Base-by-base conservation (phyloP, 495 filamentous ascomycete genomes). In the Rostrohypoxylon terebratum region DNA sequence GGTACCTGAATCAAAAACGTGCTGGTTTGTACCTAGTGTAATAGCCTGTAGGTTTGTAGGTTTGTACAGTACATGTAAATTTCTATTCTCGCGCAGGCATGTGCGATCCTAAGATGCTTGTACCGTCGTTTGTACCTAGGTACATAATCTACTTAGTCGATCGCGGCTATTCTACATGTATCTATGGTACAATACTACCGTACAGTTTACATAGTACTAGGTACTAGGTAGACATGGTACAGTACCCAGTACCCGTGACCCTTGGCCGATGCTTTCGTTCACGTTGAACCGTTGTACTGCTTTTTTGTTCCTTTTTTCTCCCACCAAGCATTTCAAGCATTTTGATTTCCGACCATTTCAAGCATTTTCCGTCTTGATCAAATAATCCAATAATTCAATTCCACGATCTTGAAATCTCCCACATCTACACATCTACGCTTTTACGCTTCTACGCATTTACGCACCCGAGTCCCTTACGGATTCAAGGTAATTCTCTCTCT, bases 231-330 rank as follows among this genome's bases (percentile, higher is more conserved):
- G n/a, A n/a, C n/a, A n/a, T 28, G 28, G 28, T 28, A 45, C 40
- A 14, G 33, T 68, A 31, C 42, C 42, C 42, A 45, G 54, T 59
- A 51, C 20, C 48, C 8, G 25, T 21, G 18, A 14, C 38, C 38
- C 38, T 3, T 50, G 47, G 21, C 14, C 47, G 68, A 71, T 66
- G 66, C 71, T 69, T 73, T 66, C 61, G 59, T 65, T 65, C 61
- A 44, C 65, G 45, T 31, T 72, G 59, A 54, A 57, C 61, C 42
- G 66, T 69, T 28, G 61, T 66, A 66, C 16, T 66, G 59, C 25
- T 62, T 33, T 66, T 74, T 73, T 69, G 59, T 33, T 69, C 51
- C 51, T 47, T 63, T 74, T 70, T 67, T 13, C 71, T 74, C 66
- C 71, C 71, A 74, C 71, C 58, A 70, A 69, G 70, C 60, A 65